phyloP scores from a whole-genome alignment of 78 protist species.

The Capsaspora owczarzaki region DNA sequence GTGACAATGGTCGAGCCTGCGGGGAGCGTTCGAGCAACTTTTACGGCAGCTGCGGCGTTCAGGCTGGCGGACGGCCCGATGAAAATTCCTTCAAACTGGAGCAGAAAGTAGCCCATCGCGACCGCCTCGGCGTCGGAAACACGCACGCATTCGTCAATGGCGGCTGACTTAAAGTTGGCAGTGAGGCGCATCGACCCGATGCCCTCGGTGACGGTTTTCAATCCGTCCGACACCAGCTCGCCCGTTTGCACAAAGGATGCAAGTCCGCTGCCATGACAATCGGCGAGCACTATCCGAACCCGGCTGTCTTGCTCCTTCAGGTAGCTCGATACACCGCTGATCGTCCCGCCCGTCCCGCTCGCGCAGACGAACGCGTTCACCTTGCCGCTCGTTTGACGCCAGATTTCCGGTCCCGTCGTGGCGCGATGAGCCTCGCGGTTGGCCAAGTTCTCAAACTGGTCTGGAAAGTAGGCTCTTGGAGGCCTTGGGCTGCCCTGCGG shows the following conservation, averaged over 20 bases:
- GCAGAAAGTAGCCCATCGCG: constrained; percentile 54
- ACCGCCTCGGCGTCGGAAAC: constrained; percentile 54
- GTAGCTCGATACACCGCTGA: constrained; percentile 55
- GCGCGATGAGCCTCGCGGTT: constrained; percentile 51
- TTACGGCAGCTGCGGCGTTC: constrained; percentile 57
- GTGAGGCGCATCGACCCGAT: constrained; percentile 46
- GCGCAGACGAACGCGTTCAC: constrained; percentile 29
- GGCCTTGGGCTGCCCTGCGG: background rate
- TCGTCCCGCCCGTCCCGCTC: constrained; percentile 70
- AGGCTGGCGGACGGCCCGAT: constrained; percentile 60
- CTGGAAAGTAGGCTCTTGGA: constrained; percentile 24
- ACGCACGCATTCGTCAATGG: constrained; percentile 35
- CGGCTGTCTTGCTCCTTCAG: constrained; percentile 16
- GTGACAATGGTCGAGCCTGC: constrained; percentile 71
- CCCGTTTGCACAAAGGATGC: background rate
- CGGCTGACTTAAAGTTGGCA: constrained; percentile 46
- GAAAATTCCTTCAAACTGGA: constrained; percentile 58
- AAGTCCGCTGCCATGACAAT: constrained; percentile 35
- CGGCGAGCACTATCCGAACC: constrained; percentile 5
- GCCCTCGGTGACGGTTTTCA: constrained; percentile 35
- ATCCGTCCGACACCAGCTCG: background rate
- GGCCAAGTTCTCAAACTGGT: constrained; percentile 63
- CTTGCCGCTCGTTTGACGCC: constrained; percentile 48
- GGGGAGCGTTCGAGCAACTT: constrained; percentile 42
- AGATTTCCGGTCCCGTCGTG: constrained; percentile 62